These are phyloP conservation scores for Aureobasidium sp. DNA, from an alignment of 2,329 filamentous ascomycete species.

Conservation along the genomic window DNA sequence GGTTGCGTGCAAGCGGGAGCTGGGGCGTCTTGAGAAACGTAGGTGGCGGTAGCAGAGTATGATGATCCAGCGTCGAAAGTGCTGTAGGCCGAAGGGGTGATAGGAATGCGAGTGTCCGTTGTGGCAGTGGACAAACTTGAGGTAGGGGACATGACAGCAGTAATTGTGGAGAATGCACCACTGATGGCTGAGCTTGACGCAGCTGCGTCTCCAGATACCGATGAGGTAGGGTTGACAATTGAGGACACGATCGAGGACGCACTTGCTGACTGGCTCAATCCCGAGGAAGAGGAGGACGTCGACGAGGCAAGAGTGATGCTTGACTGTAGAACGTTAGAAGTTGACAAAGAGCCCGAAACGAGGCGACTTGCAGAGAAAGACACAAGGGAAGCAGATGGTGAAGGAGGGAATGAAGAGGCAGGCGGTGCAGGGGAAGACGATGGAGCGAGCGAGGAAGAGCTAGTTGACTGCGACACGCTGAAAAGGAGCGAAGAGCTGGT, in stretches of 20 bases:
- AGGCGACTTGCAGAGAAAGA: background rate
- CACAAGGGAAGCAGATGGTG: background rate
- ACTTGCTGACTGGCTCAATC: background rate
- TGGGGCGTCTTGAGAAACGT: constrained; percentile 6
- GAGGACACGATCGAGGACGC: background rate
- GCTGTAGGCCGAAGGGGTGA: constrained; percentile 10
- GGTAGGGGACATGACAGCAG: background rate
- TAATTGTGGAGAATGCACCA: background rate
- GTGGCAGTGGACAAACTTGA: background rate
- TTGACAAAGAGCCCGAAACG: background rate
- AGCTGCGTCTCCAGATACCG: background rate
- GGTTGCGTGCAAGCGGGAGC: constrained; percentile 16
- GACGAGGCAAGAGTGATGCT: background rate
- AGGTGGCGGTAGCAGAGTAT: constrained; percentile 8
- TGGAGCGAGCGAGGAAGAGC: background rate
- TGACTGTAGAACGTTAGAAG: background rate
- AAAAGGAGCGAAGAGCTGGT: background rate
- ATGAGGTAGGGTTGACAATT: background rate
- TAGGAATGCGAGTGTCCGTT: constrained; percentile 4
- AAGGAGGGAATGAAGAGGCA: background rate
- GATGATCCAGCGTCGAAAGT: constrained; percentile 1
- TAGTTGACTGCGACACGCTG: background rate
- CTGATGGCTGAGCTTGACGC: background rate
- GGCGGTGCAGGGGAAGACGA: background rate
- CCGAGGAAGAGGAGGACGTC: background rate